Conservation (phyloP, 805 yeast genomes). For the Millerago galiae region DNA sequence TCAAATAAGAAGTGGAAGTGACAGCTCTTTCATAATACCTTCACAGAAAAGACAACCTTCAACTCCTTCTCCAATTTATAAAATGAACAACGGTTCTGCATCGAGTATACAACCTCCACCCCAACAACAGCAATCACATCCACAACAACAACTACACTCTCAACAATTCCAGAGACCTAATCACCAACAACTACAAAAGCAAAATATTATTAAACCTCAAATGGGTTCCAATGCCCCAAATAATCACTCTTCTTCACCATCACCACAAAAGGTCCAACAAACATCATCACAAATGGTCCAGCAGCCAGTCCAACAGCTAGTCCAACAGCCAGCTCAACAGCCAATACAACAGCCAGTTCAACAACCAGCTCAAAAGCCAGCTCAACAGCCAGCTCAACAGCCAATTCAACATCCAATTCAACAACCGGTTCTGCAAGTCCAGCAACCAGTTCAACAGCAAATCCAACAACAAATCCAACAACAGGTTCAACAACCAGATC, state of each 20-base stretch:
- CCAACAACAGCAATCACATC: neutral
- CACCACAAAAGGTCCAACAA: neutral
- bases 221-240: neutral
- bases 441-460: neutral
- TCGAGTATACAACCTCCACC: neutral
- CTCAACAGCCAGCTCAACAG: neutral
- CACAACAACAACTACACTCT: neutral
- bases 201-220: neutral
- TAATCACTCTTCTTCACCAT: too few relatives aligned
- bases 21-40: conserved; percentile 6
- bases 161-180: neutral
- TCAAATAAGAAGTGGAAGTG: conserved; percentile 22
- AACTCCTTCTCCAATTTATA: neutral
- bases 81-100: neutral
- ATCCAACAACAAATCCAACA: neutral
- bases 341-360: too few relatives aligned
- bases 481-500: neutral
- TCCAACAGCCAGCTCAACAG: too few relatives aligned
- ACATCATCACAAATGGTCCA: neutral
- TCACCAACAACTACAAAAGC: neutral
- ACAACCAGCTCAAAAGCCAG: neutral
- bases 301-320: too few relatives aligned
- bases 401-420: neutral
- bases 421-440: neutral
- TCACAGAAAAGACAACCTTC: conserved; percentile 2